A percentile compares a stretch with the other conserved stretches of the same genome.
Conservation (phyloP, 306 rosid species). For the Pyrus communis region DNA sequence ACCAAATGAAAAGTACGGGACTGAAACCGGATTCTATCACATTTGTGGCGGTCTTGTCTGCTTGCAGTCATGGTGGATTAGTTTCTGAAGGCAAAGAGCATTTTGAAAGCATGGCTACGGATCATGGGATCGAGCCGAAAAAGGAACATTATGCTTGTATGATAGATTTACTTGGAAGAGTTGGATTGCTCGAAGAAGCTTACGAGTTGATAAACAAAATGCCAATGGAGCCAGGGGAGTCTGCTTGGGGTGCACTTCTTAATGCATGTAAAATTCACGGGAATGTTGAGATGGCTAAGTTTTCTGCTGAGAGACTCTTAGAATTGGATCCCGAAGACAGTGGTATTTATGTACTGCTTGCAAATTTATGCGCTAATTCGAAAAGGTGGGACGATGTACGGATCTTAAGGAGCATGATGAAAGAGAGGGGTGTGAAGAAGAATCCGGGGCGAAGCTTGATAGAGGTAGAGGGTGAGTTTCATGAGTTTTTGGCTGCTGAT, state of each 20-base stretch:
- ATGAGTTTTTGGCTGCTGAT: constrained; percentile 67
- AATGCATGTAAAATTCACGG: constrained; percentile 63
- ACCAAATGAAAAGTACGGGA: constrained; percentile 36
- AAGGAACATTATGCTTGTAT: constrained; percentile 63
- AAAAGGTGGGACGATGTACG: constrained; percentile 65
- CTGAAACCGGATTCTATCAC: constrained; percentile 53
- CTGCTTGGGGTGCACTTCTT: constrained; percentile 72
- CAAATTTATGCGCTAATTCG: constrained; percentile 48
- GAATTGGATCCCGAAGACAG: constrained; percentile 64
- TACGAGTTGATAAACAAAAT: constrained; percentile 45
- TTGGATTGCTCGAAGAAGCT: constrained; percentile 58
- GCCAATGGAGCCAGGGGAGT: constrained; percentile 66
- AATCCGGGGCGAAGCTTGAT: constrained; percentile 62
- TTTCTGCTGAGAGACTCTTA: constrained; percentile 43
- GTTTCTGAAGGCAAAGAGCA: constrained; percentile 42
- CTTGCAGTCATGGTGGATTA: constrained; percentile 71
- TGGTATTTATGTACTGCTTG: constrained; percentile 52
- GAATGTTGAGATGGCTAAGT: constrained; percentile 54
- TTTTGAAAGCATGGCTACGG: constrained; percentile 45
- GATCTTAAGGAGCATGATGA: constrained; percentile 62
- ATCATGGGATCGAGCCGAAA: constrained; percentile 46
- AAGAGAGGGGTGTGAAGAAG: constrained; percentile 68
- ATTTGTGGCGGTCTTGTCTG: constrained; percentile 55
- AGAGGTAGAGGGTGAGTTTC: constrained; percentile 53
- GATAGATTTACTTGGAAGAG: constrained; percentile 65